Conservation (phyloP, 2,329 filamentous ascomycete genomes). For the Fusarium torreyae region DNA sequence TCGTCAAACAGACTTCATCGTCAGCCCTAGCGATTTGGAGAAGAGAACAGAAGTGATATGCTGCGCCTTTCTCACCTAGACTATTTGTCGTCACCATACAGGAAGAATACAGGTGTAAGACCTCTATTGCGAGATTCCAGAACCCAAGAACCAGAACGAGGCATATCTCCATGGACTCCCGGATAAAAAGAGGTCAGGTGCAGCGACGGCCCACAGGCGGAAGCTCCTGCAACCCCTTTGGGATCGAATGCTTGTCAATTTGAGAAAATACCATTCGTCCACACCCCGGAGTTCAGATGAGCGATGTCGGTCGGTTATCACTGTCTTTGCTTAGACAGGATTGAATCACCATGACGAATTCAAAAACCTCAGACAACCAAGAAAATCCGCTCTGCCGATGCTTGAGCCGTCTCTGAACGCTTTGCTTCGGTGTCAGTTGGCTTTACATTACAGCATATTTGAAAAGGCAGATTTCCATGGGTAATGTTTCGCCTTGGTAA, state of each 20-base stretch:
- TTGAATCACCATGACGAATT: slow-evolving; percentile 48
- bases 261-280: slow-evolving; percentile 36
- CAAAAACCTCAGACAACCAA: background rate
- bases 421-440: slow-evolving; percentile 24
- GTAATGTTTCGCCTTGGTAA: slow-evolving; percentile 13
- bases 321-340: slow-evolving; percentile 11
- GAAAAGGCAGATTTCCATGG: slow-evolving; percentile 1
- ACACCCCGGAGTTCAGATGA: slow-evolving; percentile 18
- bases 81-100: slow-evolving; percentile 38
- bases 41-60: slow-evolving; percentile 15
- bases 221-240: slow-evolving; percentile 46
- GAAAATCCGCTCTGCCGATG: slow-evolving; percentile 10
- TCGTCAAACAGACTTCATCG: slow-evolving; percentile 20
- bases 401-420: slow-evolving; percentile 11
- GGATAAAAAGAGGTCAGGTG: slow-evolving; percentile 48
- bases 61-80: slow-evolving; percentile 21
- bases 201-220: slow-evolving; percentile 46
- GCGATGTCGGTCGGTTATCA: slow-evolving; percentile 38
- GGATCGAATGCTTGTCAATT: slow-evolving; percentile 40
- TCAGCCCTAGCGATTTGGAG: slow-evolving; percentile 47
- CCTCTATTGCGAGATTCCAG: slow-evolving; percentile 34
- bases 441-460: slow-evolving; percentile 3
- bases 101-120: slow-evolving; percentile 17
- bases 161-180: slow-evolving; percentile 46
- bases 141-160: slow-evolving; percentile 43